Conservation (phyloP, 78 protist species). For the Monosiga brevicollis region DNA sequence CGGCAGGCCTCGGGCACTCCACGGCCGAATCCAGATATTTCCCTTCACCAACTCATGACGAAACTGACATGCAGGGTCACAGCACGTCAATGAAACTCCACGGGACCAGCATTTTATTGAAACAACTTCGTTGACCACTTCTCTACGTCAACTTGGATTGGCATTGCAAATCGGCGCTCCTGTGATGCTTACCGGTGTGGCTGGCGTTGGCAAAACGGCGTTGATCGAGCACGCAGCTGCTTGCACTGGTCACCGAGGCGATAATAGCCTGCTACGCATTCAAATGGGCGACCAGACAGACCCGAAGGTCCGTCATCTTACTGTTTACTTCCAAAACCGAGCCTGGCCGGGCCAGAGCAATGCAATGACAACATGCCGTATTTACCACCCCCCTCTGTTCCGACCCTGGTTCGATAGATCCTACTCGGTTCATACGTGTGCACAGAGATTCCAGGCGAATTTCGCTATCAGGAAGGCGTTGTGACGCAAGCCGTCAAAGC, state of each 20-base stretch:
- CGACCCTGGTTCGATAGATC: too few relatives aligned
- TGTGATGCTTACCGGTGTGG: constrained; percentile 63
- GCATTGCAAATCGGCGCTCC: background rate
- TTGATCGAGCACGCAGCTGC: constrained; percentile 51
- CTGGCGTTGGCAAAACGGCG: constrained; percentile 85
- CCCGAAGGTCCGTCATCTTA: too few relatives aligned
- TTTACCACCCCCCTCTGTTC: too few relatives aligned
- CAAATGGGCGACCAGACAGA: constrained; percentile 89
- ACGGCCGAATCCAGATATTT: background rate
- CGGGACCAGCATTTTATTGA: background rate
- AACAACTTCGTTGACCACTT: background rate
- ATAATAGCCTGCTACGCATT: constrained; percentile 31
- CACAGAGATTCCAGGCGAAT: constrained; percentile 85
- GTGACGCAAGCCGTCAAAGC: constrained; percentile 57
- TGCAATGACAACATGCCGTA: too few relatives aligned
- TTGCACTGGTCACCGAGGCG: constrained; percentile 55
- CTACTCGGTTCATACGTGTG: constrained; percentile 86
- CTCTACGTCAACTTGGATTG: background rate
- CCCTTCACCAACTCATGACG: background rate
- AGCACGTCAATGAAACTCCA: background rate
- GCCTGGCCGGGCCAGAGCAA: too few relatives aligned
- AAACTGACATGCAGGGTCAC: background rate
- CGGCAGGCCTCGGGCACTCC: background rate
- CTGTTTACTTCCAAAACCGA: too few relatives aligned
- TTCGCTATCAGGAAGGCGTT: constrained; percentile 89